Evolutionary conservation across 257 asterid species (phyloP).

Genomic region (Forsythia viridissima): DNA sequence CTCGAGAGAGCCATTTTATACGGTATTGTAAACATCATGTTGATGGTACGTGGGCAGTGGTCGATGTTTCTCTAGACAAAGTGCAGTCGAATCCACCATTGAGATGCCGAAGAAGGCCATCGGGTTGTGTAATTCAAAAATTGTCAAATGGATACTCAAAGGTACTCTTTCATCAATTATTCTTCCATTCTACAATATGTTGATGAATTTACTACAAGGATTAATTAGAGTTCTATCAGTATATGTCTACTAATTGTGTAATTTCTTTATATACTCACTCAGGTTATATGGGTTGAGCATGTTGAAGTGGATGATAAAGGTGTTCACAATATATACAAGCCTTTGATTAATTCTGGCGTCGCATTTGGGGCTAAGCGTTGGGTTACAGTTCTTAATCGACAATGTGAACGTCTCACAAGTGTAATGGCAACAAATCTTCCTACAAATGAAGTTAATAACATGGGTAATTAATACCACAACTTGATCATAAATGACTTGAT

Average conservation of each 20-base stretch:
- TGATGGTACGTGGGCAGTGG: conserved; percentile 51
- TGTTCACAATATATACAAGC: conserved; percentile 33
- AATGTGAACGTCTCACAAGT: conserved; percentile 42
- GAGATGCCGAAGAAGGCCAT: conserved; percentile 55
- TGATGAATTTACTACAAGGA: no score
- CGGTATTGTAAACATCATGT: conserved; percentile 36
- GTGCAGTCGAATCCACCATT: not conserved
- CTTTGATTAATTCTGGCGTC: conserved; percentile 45
- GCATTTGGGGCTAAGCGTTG: conserved; percentile 68
- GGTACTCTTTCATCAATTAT: conserved; percentile 27
- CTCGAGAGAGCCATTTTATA: conserved; percentile 40
- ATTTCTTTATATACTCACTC: no score
- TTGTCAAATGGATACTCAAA: conserved; percentile 43
- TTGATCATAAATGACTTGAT: no score
- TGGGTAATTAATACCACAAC: not conserved
- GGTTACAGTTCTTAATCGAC: conserved; percentile 43
- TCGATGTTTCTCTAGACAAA: conserved; percentile 55
- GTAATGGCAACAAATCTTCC: conserved; percentile 13
- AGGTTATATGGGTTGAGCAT: conserved; percentile 72
- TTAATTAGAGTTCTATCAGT: no score
- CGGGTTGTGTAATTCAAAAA: conserved; percentile 54
- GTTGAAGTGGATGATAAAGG: conserved; percentile 39
- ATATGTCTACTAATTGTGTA: no score
- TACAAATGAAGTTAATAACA: not conserved
- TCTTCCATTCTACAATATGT: no score